A percentile compares a stretch with the other conserved stretches of the same genome.
phyloP scores from a whole-genome alignment of 352 stramenopile species.

The Bremia lactucae region DNA sequence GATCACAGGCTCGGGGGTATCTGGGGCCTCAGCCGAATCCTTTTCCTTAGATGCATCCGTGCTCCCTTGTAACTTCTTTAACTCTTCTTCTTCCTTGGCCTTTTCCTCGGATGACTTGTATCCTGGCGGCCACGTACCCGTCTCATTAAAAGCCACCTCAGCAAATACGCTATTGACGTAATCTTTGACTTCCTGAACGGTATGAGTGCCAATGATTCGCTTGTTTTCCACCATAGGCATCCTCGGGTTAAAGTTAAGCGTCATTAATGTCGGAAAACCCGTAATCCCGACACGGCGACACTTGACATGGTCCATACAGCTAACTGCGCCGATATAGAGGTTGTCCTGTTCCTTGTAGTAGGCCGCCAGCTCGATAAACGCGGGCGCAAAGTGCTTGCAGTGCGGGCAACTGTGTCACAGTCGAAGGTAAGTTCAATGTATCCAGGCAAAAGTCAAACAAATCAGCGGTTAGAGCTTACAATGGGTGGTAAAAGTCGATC shows the following conservation, averaged over 20 bases:
- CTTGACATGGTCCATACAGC: slow-evolving; percentile 83
- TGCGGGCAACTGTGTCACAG: slow-evolving; percentile 49
- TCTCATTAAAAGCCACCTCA: slow-evolving; percentile 60
- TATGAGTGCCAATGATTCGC: slow-evolving; percentile 71
- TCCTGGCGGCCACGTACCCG: slow-evolving; percentile 38
- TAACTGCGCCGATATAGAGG: slow-evolving; percentile 67
- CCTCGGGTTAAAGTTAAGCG: slow-evolving; percentile 73
- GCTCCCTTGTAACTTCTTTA: slow-evolving; percentile 2
- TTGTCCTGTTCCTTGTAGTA: slow-evolving; percentile 62
- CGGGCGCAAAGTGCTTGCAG: slow-evolving; percentile 68
- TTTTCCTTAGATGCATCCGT: slow-evolving; percentile 8
- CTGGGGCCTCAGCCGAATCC: slow-evolving; percentile 4
- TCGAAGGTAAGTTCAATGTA: slow-evolving; percentile 6
- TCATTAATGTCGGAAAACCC: slow-evolving; percentile 70
- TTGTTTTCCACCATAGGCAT: slow-evolving; percentile 50
- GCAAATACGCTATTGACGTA: slow-evolving; percentile 52
- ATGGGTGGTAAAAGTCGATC: slow-evolving; percentile 81
- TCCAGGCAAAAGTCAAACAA: neutral
- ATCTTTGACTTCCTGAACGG: slow-evolving; percentile 62
- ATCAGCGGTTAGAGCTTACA: slow-evolving; percentile 36
- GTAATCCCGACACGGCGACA: slow-evolving; percentile 69
- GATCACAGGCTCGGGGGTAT: slow-evolving; percentile 19
- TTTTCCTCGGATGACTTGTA: slow-evolving; percentile 11
- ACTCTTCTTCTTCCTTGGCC: slow-evolving; percentile 9
- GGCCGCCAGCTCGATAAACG: slow-evolving; percentile 48